phyloP scores from a whole-genome alignment of 306 rosid genomes.

The Hylodesmum podocarpum region DNA sequence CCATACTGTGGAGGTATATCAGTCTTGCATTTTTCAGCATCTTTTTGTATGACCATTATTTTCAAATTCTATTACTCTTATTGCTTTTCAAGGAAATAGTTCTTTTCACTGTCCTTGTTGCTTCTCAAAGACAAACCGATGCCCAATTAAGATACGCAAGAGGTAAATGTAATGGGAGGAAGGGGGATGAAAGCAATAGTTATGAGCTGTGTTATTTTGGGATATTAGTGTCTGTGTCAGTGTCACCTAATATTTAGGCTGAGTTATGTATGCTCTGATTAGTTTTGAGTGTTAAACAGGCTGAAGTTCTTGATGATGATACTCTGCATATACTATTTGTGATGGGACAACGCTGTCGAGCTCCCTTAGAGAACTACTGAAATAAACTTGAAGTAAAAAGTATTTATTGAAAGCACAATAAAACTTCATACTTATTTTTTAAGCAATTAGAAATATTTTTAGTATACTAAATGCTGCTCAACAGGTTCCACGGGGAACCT shows the following conservation, averaged over 20 bases:
- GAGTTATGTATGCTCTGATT: conserved; percentile 1
- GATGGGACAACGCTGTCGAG: background rate
- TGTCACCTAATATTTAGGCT: background rate
- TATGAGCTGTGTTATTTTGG: conserved; percentile 21
- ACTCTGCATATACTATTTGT: background rate
- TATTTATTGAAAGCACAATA: background rate
- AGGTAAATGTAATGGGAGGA: background rate
- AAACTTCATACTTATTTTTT: background rate
- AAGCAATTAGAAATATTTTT: background rate
- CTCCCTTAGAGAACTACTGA: background rate
- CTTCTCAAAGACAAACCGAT: conserved; percentile 24
- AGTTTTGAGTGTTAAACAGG: conserved; percentile 12
- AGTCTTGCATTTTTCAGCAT: conserved; percentile 26
- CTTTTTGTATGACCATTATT: background rate
- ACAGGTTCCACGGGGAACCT: background rate
- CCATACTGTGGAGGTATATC: conserved; percentile 83
- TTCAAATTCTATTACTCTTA: conserved; percentile 14
- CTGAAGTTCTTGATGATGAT: background rate
- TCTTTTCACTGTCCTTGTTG: conserved; percentile 2
- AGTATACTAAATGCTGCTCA: background rate
- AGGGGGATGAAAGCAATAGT: background rate
- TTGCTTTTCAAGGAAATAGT: conserved; percentile 27
- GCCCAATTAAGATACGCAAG: background rate
- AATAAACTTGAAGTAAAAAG: background rate
- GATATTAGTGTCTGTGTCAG: background rate